Evolutionary conservation across 2,329 filamentous ascomycete species (phyloP), one percentile per base, ranked within the genome.

Genomic region (Aspergillus ruber): DNA sequence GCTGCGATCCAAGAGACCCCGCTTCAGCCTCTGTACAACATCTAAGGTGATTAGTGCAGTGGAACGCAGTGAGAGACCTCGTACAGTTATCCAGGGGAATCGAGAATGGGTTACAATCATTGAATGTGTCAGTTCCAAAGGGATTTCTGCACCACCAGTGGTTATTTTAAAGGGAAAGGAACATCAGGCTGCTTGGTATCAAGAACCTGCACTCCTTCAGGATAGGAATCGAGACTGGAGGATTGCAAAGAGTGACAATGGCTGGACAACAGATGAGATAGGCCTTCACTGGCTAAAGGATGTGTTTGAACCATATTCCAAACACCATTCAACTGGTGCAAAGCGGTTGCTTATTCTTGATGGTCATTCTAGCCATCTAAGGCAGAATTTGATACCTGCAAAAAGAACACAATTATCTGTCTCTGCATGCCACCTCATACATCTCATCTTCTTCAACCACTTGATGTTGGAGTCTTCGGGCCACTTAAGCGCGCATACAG

Each of bases 41-140:
- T 44, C 42, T 33, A 44, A 44, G 29, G 29, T 44, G 20, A 36
- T 44, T 44, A 44, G 17, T 44, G n/a, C 20, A 44, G 18, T 44
- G 18, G 29, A 44, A 29, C 21, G 18, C 20, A 44, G 42, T 44
- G 35, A 35, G 27, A 44, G 42, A 23, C 27, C 25, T 44, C 18
- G n/a, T 20, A 43, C 8, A 43, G 21, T 43, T 43, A 43, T 43
- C 6, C 27, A 43, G 25, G 23, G 25, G 13, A 43, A 44, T 44
- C 17, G 4, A 13, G 17, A 44, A 44, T 35, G 35, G 17, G 20
- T 44, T 44, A 36, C 15, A n/a, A 44, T 44, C 35, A 36, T 44
- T 44, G 35, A 44, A 35, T 35, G 17, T 44, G 35, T 36, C 32
- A 35, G 29, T n/a, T 44, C 20, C 12, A 44, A 44, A 44, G 23